Evolutionary conservation across 768 basidiomycete species (phyloP), one percentile per base, ranked within the genome.

Genomic region (Lactarius trivialis): DNA sequence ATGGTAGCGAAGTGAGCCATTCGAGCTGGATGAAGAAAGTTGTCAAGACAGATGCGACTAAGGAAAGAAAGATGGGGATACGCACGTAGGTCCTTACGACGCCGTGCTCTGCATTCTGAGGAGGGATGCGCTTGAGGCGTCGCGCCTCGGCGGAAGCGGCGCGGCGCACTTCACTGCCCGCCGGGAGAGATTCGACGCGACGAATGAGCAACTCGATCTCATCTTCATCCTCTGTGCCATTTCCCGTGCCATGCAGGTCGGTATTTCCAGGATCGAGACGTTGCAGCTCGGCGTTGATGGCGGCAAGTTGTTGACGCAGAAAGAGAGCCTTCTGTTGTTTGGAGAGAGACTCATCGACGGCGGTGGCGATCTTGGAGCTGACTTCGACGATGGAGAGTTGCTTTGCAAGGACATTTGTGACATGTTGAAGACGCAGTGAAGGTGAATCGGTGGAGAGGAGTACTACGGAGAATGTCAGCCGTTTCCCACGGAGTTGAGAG

Each of bases 271-370:
- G 55, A 2, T 75, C 78, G 73, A 89, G 76, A 41, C 79, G 76
- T 55, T 84, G 79, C 32, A 93, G 79, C 71, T 95, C 85, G 43
- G 87, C 82, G 60, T 89, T 85, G 54, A 91, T 91, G 21, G 88
- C 89, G 2, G 87, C 82, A 15, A 90, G 82, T 67, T 92, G 91
- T 67, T 92, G 91, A 26, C 89, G 84, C 3, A 93, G 79, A 76
- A 91, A 92, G 69, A 86, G 88, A 63, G 91, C 91, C 69, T 92
- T 92, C 73, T 93, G 91, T 68, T 92, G 91, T 60, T 89, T 91
- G 28, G 88, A 89, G n/a, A 92, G 79, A 4, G 85, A 85, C 70
- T 93, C 90, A 65, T 90, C 89, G 12, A 93, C 86, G 24, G 88
- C 85, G 33, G 82, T 81, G 4, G 88, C 85, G 56, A 93, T 89